phyloP scores from a whole-genome alignment of 2,329 filamentous ascomycete species.

The Orbilia blumenaviensis region DNA sequence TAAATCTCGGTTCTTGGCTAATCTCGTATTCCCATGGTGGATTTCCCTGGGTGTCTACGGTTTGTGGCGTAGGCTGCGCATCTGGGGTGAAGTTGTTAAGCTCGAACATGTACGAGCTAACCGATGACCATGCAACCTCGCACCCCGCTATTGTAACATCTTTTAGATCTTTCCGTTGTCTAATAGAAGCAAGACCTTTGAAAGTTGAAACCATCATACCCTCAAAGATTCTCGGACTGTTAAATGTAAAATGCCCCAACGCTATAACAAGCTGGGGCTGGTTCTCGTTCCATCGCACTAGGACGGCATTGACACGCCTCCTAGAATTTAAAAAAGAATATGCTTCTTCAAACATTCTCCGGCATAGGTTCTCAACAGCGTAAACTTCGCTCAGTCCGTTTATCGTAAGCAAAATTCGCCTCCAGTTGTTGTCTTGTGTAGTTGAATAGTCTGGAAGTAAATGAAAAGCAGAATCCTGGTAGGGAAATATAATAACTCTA shows the following conservation, averaged over 20 bases:
- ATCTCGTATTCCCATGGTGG: neutral
- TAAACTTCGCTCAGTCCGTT: constrained; percentile 15
- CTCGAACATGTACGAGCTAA: constrained; percentile 30
- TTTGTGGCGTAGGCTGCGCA: neutral
- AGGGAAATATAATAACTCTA: neutral
- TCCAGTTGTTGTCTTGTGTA: neutral
- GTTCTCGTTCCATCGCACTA: constrained; percentile 4
- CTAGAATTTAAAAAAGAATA: constrained; percentile 15
- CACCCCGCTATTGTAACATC: constrained; percentile 1
- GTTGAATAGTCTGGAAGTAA: neutral
- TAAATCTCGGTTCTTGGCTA: neutral
- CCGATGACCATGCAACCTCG: constrained; percentile 15
- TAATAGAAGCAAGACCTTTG: neutral
- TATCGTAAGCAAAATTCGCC: constrained; percentile 1
- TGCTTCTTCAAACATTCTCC: neutral
- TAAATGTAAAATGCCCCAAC: constrained; percentile 11
- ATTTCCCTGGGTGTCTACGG: neutral
- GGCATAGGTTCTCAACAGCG: constrained; percentile 25
- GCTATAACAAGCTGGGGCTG: constrained; percentile 16
- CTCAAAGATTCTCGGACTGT: neutral
- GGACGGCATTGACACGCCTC: constrained; percentile 14
- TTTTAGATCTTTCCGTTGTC: neutral
- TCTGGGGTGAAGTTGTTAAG: neutral
- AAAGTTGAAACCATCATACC: neutral
- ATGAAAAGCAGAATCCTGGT: neutral